Conservation (phyloP, 2,329 filamentous ascomycete genomes). For the Fusarium sp. region DNA sequence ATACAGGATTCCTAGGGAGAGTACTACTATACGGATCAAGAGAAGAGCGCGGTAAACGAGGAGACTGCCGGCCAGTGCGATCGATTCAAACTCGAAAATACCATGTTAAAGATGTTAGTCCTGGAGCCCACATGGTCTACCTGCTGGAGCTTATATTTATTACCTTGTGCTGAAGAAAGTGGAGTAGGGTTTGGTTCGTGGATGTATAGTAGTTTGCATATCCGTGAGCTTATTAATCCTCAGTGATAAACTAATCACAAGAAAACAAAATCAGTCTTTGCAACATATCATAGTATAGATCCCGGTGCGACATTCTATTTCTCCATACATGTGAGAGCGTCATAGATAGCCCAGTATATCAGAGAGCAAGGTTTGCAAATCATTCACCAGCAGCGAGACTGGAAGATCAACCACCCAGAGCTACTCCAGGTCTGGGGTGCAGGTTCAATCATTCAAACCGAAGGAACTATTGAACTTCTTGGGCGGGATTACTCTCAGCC, state of each 20-base stretch:
- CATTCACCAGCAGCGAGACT: constrained; percentile 1
- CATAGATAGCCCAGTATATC: background rate
- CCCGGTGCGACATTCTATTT: background rate
- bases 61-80: too few relatives aligned
- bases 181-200: too few relatives aligned
- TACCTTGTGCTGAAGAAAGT: too few relatives aligned
- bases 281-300: background rate
- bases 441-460: background rate
- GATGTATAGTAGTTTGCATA: too few relatives aligned
- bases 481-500: background rate
- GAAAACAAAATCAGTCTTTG: too few relatives aligned
- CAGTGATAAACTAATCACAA: too few relatives aligned
- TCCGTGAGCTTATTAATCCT: too few relatives aligned
- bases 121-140: too few relatives aligned
- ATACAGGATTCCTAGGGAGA: constrained; percentile 5
- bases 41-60: background rate
- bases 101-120: too few relatives aligned
- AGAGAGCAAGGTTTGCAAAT: constrained; percentile 3
- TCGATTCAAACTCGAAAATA: too few relatives aligned
- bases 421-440: constrained; percentile 1
- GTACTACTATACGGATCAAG: background rate
- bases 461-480: background rate
- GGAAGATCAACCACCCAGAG: background rate
- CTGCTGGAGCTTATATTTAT: too few relatives aligned
- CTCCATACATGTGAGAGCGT: background rate